These are phyloP conservation scores for Auxenochlorella pyrenoidosa DNA, from an alignment of 139 green algal species.

Conservation along the genomic window DNA sequence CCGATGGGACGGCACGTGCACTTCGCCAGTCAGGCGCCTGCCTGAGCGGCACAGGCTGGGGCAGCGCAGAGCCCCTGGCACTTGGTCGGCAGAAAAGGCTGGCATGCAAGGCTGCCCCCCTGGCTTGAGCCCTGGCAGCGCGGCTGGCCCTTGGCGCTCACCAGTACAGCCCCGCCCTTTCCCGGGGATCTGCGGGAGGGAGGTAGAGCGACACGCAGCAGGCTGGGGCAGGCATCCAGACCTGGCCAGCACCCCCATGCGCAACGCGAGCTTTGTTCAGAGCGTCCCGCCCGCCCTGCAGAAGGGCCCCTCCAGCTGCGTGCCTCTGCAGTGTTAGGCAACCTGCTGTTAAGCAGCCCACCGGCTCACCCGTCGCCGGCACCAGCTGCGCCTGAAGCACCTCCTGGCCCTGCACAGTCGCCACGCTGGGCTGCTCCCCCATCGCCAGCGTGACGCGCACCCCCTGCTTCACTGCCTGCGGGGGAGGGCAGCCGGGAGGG, in stretches of 20 bases:
- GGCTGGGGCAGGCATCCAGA: too few relatives aligned
- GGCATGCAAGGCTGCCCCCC: too few relatives aligned
- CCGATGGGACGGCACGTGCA: too few relatives aligned
- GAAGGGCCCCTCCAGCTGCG: neutral
- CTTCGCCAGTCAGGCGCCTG: too few relatives aligned
- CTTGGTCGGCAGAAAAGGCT: too few relatives aligned
- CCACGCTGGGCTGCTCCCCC: conserved; percentile 51
- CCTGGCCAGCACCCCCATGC: too few relatives aligned
- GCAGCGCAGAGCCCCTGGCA: too few relatives aligned
- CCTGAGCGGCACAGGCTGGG: too few relatives aligned
- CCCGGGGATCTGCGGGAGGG: conserved; percentile 52
- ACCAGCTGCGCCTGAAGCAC: conserved; percentile 65
- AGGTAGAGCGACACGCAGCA: neutral
- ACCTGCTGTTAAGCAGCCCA: neutral
- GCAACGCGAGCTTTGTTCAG: too few relatives aligned
- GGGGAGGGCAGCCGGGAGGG: neutral
- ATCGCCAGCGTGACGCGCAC: conserved; percentile 73
- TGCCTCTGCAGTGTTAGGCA: neutral
- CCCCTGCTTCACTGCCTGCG: conserved; percentile 37
- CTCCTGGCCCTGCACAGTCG: conserved; percentile 51
- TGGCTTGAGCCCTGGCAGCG: neutral
- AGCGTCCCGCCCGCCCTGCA: too few relatives aligned
- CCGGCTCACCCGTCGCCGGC: conserved; percentile 23
- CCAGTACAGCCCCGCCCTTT: conserved; percentile 79
- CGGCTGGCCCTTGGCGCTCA: neutral